Evolutionary conservation across 192 early-diverging fungal genomes (phyloP).

Genomic region (Entomortierella beljakovae): DNA sequence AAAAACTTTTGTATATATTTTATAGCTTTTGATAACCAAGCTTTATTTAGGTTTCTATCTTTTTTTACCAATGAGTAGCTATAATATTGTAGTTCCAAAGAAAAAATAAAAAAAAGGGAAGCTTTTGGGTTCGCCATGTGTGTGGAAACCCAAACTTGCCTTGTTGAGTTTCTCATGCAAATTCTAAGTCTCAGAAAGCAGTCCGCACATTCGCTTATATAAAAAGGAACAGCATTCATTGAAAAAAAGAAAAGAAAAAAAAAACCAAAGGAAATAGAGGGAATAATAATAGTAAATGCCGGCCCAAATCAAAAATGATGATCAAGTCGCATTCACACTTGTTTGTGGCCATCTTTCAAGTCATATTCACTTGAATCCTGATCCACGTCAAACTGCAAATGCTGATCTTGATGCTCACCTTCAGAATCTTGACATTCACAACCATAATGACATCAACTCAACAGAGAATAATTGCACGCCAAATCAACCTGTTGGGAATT

Average conservation of each 20-base stretch:
- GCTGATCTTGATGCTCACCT: background rate
- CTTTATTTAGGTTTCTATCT: no score
- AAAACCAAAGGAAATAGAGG: background rate
- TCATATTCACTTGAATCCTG: constrained; percentile 29
- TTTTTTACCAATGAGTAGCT: no score
- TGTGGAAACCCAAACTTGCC: no score
- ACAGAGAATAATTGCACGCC: background rate
- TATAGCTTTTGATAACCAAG: no score
- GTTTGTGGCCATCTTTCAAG: constrained; percentile 51
- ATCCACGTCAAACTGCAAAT: constrained; percentile 16
- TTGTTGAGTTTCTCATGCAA: no score
- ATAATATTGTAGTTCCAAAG: no score
- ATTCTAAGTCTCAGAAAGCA: no score
- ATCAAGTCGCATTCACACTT: constrained; percentile 13
- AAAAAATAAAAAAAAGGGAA: no score
- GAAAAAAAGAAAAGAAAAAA: background rate
- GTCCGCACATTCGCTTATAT: no score
- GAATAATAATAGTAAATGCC: constrained; percentile 11
- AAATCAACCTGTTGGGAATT: background rate
- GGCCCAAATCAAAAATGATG: background rate
- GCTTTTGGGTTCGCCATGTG: no score
- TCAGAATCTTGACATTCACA: background rate
- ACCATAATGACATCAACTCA: background rate
- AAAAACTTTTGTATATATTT: background rate
- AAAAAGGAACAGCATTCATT: background rate